phyloP scores from a whole-genome alignment of 257 asterid species.

The Salvia rosmarinus region DNA sequence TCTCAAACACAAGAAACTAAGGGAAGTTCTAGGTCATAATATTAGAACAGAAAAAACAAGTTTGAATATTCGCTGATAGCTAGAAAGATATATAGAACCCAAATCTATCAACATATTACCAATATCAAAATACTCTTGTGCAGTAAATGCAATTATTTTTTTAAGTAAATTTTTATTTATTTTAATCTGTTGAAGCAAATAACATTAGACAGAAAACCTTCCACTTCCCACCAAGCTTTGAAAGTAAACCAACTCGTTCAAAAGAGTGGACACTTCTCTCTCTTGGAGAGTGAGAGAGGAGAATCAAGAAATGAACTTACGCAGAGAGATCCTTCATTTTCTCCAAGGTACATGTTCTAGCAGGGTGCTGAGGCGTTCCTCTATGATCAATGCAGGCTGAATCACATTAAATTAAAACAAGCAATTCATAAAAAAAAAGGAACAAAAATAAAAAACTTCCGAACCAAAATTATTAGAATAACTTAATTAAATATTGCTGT shows the following conservation, averaged over 20 bases:
- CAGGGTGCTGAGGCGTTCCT: slow-evolving; percentile 94
- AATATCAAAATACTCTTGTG: too few species aligned
- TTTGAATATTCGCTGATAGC: neutral
- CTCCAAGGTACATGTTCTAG: slow-evolving; percentile 90
- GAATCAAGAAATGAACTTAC: slow-evolving; percentile 47
- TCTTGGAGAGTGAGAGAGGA: neutral
- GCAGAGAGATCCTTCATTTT: slow-evolving; percentile 62
- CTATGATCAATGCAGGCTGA: slow-evolving; percentile 93
- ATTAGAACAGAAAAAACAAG: neutral
- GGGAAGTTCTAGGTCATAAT: neutral
- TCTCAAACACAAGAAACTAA: too few species aligned
- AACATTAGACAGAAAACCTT: neutral
- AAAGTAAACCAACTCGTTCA: neutral
- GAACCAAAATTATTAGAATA: neutral
- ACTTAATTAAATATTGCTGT: too few species aligned
- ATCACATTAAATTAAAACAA: slow-evolving; percentile 10
- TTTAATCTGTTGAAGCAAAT: neutral
- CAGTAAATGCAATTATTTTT: too few species aligned
- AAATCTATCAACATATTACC: too few species aligned
- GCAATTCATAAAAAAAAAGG: neutral
- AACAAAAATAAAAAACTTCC: neutral
- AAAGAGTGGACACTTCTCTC: neutral
- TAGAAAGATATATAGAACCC: neutral
- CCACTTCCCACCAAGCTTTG: neutral
- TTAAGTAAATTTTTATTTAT: too few species aligned